Percentiles rank a stretch among this genome's conserved stretches.
phyloP scores from a whole-genome alignment of 768 basidiomycete species.

The Boletus sp. region DNA sequence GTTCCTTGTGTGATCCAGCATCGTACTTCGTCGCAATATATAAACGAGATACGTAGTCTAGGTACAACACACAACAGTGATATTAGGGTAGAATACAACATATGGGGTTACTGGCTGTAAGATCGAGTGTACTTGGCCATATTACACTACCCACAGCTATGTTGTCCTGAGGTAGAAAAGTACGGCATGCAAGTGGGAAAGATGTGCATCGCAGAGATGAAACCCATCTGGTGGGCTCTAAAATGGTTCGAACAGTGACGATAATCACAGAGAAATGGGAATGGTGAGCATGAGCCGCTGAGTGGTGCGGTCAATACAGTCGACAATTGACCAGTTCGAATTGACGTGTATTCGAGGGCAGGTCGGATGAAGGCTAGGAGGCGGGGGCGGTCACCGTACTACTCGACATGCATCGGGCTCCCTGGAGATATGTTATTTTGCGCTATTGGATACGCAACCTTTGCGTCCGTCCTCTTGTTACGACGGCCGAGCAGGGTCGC shows the following conservation, averaged over 20 bases:
- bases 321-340: not conserved
- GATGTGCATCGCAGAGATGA: slow-evolving; percentile 11
- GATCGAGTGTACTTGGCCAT: slow-evolving; percentile 13
- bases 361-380: not conserved
- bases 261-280: not conserved
- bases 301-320: not conserved
- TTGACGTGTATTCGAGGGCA: not conserved
- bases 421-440: slow-evolving; percentile 25
- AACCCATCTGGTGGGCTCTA: not conserved
- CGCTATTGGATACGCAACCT: slow-evolving; percentile 37
- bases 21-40: not conserved
- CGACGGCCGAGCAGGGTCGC: slow-evolving; percentile 84
- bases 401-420: slow-evolving; percentile 35
- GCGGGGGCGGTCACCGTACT: not conserved
- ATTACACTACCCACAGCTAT: slow-evolving; percentile 12
- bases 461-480: slow-evolving; percentile 40
- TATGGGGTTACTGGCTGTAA: slow-evolving; percentile 11
- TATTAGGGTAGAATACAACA: slow-evolving; percentile 18
- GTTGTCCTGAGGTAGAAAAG: slow-evolving; percentile 2
- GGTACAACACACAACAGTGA: slow-evolving; percentile 13
- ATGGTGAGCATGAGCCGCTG: not conserved
- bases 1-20: not conserved
- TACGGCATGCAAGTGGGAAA: slow-evolving; percentile 11
- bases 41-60: slow-evolving; percentile 8
- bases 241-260: not conserved